These are phyloP conservation scores for Cladosporium phlei DNA, from an alignment of 2,329 filamentous ascomycete genomes.

Conservation along the genomic window DNA sequence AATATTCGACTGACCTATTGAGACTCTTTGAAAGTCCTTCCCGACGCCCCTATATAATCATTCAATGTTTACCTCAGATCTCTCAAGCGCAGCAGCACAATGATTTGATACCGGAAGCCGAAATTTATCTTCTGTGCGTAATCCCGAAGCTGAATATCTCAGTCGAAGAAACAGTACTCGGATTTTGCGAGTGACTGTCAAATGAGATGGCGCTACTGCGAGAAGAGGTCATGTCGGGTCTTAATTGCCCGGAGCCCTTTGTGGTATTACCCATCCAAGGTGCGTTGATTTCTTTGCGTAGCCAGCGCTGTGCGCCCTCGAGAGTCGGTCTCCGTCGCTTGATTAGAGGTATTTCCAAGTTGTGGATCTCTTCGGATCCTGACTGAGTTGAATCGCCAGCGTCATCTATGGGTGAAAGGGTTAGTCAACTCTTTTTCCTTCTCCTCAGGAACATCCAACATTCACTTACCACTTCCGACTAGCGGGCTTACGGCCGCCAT, in stretches of 20 bases:
- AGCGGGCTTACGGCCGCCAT: background rate
- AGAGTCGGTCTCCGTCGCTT: background rate
- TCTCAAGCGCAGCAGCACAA: too few relatives aligned
- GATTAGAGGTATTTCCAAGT: background rate
- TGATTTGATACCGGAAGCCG: too few relatives aligned
- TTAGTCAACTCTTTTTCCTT: too few relatives aligned
- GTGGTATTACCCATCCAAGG: too few relatives aligned
- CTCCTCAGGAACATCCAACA: background rate
- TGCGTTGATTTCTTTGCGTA: background rate
- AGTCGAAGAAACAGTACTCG: background rate
- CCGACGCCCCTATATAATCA: too few relatives aligned
- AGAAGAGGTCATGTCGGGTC: too few relatives aligned
- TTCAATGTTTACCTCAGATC: too few relatives aligned
- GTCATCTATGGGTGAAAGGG: background rate
- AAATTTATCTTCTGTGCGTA: too few relatives aligned
- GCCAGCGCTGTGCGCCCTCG: background rate
- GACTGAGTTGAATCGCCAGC: background rate
- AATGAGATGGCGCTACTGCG: background rate
- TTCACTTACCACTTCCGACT: background rate
- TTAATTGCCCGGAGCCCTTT: background rate
- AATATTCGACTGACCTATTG: too few relatives aligned
- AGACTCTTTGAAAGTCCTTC: too few relatives aligned
- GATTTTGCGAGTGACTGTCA: background rate
- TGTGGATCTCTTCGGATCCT: background rate
- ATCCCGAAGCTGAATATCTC: too few relatives aligned